Conservation (phyloP, 148 eudicot species). For the Linanthus parryae region DNA sequence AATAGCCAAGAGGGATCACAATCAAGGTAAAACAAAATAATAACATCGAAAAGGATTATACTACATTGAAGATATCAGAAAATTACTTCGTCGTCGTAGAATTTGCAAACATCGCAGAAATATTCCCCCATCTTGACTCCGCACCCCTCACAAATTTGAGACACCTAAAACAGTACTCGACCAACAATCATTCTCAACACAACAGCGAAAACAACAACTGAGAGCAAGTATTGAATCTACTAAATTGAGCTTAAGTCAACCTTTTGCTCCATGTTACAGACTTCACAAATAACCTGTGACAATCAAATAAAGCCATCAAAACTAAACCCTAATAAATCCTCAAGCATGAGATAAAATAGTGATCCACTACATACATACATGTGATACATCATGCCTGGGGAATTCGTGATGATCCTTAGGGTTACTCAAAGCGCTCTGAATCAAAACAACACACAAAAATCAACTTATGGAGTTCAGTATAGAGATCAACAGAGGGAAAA, state of each 20-base stretch:
- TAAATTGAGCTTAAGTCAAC: slow-evolving; percentile 20
- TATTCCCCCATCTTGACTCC: slow-evolving; percentile 81
- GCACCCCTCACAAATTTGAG: slow-evolving; percentile 56
- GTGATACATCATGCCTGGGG: slow-evolving; percentile 59
- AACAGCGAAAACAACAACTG: background rate
- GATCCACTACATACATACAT: slow-evolving; percentile 21
- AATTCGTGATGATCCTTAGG: slow-evolving; percentile 74
- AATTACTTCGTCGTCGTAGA: slow-evolving; percentile 81
- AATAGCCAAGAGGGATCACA: too few species aligned
- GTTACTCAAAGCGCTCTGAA: slow-evolving; percentile 43
- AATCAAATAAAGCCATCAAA: background rate
- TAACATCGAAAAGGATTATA: too few species aligned
- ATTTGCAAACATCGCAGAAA: slow-evolving; percentile 71
- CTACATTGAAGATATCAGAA: too few species aligned
- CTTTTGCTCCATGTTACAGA: slow-evolving; percentile 71
- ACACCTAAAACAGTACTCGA: slow-evolving; percentile 31
- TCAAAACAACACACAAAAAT: background rate
- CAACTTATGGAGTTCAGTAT: background rate
- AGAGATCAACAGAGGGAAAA: background rate
- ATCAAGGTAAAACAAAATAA: background rate
- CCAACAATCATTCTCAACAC: background rate
- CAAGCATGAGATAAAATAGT: background rate
- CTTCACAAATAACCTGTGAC: slow-evolving; percentile 66
- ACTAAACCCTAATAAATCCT: background rate
- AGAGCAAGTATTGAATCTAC: background rate